Conservation (phyloP, 2,329 filamentous ascomycete genomes). For the Hymenoscyphus fructigenus region DNA sequence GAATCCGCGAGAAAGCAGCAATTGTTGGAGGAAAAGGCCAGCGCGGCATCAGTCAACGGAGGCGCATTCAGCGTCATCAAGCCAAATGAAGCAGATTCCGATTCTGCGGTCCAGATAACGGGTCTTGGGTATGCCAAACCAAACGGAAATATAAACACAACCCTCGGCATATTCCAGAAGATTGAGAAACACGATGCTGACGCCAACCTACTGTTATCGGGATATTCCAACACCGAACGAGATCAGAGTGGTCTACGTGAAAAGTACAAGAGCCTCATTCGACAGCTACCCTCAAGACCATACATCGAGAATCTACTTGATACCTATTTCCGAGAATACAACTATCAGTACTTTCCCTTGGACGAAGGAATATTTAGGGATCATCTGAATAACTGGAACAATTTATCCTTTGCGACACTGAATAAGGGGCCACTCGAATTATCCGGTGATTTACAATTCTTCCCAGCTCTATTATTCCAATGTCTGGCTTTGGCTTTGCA, state of each 20-base stretch:
- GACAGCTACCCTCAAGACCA: slow-evolving; percentile 54
- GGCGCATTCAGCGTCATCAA: slow-evolving; percentile 23
- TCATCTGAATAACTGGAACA: slow-evolving; percentile 55
- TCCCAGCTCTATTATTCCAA: slow-evolving; percentile 61
- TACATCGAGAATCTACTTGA: slow-evolving; percentile 55
- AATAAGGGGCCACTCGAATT: slow-evolving; percentile 51
- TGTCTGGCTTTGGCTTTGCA: slow-evolving; percentile 55
- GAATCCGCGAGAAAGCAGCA: slow-evolving; percentile 35
- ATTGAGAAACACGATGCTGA: slow-evolving; percentile 49
- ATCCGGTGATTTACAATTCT: slow-evolving; percentile 51
- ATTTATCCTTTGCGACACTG: slow-evolving; percentile 51
- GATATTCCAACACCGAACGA: slow-evolving; percentile 28
- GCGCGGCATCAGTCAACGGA: slow-evolving; percentile 21
- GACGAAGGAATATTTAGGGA: slow-evolving; percentile 52
- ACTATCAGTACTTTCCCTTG: slow-evolving; percentile 57
- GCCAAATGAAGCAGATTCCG: slow-evolving; percentile 23
- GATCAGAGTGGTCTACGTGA: slow-evolving; percentile 47
- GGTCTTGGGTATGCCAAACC: slow-evolving; percentile 54
- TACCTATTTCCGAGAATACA: slow-evolving; percentile 57
- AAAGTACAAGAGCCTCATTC: slow-evolving; percentile 58
- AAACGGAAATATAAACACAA: slow-evolving; percentile 49
- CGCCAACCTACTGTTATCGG: slow-evolving; percentile 24
- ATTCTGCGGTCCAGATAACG: slow-evolving; percentile 31
- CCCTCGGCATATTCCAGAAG: slow-evolving; percentile 54
- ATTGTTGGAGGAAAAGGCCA: slow-evolving; percentile 29